These are phyloP conservation scores for Lasiodiplodia hormozganensis DNA, from an alignment of 2,329 filamentous ascomycete genomes.

Conservation along the genomic window DNA sequence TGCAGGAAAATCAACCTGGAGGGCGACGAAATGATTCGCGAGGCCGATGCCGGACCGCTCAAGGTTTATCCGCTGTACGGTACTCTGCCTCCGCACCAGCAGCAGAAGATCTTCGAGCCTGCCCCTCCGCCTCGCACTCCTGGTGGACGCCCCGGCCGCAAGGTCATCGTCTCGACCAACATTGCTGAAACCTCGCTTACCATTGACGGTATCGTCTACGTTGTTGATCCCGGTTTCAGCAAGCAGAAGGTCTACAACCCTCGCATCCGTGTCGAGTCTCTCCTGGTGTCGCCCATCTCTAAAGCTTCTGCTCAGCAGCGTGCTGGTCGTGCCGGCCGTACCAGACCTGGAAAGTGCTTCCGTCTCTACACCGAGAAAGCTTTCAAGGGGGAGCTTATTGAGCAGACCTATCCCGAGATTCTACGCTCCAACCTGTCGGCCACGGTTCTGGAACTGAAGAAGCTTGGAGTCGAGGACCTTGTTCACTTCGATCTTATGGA, in stretches of 20 bases:
- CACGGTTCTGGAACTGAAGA: constrained; percentile 95
- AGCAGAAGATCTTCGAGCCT: constrained; percentile 93
- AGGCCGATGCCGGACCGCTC: constrained; percentile 89
- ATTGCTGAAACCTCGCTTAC: constrained; percentile 98
- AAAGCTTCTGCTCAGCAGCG: constrained; percentile 97
- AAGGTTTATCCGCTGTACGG: constrained; percentile 94
- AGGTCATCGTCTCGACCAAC: constrained; percentile 93
- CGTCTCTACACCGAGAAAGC: constrained; percentile 92
- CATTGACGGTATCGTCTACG: constrained; percentile 98
- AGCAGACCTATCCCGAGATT: constrained; percentile 96
- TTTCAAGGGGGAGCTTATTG: constrained; percentile 97
- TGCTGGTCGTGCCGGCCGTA: constrained; percentile 99
- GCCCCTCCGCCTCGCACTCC: constrained; percentile 75
- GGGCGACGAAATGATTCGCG: constrained; percentile 87
- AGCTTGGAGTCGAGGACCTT: constrained; percentile 91
- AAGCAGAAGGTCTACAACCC: constrained; percentile 99
- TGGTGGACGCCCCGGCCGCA: constrained; percentile 87
- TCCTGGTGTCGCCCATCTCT: constrained; percentile 96
- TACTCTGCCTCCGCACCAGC: constrained; percentile 87
- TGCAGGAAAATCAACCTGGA: constrained; percentile 91
- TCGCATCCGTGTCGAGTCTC: constrained; percentile 91
- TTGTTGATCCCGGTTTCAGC: constrained; percentile 98
- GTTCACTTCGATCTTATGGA: constrained; percentile 99
- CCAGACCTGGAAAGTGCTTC: constrained; percentile 97
- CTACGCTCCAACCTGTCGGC: constrained; percentile 92